Conservation (phyloP, 345 rosid genomes). For the Citropsis articulata region DNA sequence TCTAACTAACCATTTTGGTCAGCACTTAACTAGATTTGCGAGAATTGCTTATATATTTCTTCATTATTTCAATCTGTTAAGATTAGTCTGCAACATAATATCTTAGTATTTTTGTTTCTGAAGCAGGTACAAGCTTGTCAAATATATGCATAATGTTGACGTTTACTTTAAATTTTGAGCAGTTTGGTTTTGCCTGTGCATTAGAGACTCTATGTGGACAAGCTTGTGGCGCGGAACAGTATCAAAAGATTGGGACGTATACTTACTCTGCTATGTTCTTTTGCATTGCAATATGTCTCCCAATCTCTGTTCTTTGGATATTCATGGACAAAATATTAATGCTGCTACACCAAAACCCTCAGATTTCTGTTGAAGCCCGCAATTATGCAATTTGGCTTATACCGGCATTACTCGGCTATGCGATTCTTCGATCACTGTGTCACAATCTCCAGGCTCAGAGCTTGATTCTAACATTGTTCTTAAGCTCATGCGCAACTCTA, state of each 20-base stretch:
- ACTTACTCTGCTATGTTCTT: slow-evolving; percentile 36
- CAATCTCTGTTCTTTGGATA: slow-evolving; percentile 37
- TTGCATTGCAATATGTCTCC: slow-evolving; percentile 34
- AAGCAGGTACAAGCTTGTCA: neutral
- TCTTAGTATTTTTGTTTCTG: neutral
- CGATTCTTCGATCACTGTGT: slow-evolving; percentile 39
- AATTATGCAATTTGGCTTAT: slow-evolving; percentile 41
- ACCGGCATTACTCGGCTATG: slow-evolving; percentile 40
- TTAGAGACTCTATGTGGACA: slow-evolving; percentile 64
- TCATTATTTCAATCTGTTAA: neutral
- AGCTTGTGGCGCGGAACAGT: slow-evolving; percentile 63
- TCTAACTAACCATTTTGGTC: too few relatives aligned
- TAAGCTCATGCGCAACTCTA: slow-evolving; percentile 34
- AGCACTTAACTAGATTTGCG: neutral
- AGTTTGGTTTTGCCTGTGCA: slow-evolving; percentile 57
- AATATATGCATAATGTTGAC: neutral
- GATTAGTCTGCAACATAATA: neutral
- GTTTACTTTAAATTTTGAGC: neutral
- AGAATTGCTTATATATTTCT: neutral
- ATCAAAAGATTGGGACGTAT: slow-evolving; percentile 37
- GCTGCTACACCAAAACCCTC: slow-evolving; percentile 38
- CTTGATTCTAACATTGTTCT: slow-evolving; percentile 37
- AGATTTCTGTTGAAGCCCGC: slow-evolving; percentile 38
- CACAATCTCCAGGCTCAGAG: slow-evolving; percentile 49
- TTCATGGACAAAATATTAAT: slow-evolving; percentile 42